These are phyloP conservation scores for Tuber brumale DNA, from an alignment of 495 filamentous ascomycete genomes.

Conservation along the genomic window DNA sequence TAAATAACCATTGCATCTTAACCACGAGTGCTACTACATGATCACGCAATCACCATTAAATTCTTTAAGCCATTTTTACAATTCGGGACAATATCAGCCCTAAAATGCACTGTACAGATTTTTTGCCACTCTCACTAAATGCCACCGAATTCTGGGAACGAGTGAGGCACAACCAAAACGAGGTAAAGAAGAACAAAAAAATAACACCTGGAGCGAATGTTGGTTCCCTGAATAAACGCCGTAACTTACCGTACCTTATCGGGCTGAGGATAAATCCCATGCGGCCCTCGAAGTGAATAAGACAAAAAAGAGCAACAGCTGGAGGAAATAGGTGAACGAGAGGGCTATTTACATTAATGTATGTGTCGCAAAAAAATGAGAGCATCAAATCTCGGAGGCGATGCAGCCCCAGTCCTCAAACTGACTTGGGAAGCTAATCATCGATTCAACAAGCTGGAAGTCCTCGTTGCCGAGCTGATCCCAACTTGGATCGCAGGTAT, in stretches of 20 bases:
- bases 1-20: not conserved
- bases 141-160: not conserved
- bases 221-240: not conserved
- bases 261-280: not conserved
- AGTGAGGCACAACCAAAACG: not conserved
- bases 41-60: not conserved
- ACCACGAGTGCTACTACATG: not conserved
- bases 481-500: slow-evolving; percentile 20
- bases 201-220: slow-evolving; percentile 5
- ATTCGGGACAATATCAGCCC: not conserved
- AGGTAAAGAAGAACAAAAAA: not conserved
- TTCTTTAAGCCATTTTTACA: not conserved
- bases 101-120: not conserved
- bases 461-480: slow-evolving; percentile 19
- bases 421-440: slow-evolving; percentile 25
- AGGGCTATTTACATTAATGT: not conserved
- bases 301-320: slow-evolving; percentile 4
- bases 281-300: not conserved
- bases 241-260: not conserved
- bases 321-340: not conserved
- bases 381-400: slow-evolving; percentile 14
- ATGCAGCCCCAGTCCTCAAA: slow-evolving; percentile 29
- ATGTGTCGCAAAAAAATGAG: not conserved
- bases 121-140: not conserved
- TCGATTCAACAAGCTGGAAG: slow-evolving; percentile 27